These are phyloP conservation scores for Penicillium sclerotiorum DNA, from an alignment of 2,329 filamentous ascomycete species.

Conservation along the genomic window DNA sequence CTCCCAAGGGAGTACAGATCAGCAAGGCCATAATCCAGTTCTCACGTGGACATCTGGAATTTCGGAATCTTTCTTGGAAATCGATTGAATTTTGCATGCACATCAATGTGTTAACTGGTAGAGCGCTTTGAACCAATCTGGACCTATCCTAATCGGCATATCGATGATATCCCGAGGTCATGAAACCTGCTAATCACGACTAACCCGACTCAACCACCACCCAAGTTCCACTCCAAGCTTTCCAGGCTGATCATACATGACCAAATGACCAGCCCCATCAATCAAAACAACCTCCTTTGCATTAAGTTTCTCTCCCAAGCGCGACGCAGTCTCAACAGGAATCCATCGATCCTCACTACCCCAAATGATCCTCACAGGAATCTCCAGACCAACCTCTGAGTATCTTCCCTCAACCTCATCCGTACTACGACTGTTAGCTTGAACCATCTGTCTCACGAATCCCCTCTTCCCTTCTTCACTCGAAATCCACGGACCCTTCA, in stretches of 20 bases:
- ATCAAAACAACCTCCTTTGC: slow-evolving; percentile 31
- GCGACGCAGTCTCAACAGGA: slow-evolving; percentile 41
- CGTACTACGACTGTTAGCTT: slow-evolving; percentile 35
- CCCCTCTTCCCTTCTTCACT: slow-evolving; percentile 31
- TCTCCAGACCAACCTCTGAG: slow-evolving; percentile 34
- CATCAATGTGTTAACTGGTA: too few species aligned
- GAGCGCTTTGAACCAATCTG: too few species aligned
- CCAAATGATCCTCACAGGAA: slow-evolving; percentile 50
- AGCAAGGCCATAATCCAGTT: not conserved
- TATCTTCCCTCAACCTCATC: slow-evolving; percentile 45
- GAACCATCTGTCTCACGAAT: slow-evolving; percentile 47
- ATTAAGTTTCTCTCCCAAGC: slow-evolving; percentile 33
- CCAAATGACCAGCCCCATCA: slow-evolving; percentile 48
- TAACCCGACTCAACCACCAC: slow-evolving; percentile 14
- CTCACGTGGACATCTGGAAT: too few species aligned
- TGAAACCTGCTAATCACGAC: too few species aligned
- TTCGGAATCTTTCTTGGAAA: too few species aligned
- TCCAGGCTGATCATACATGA: slow-evolving; percentile 49
- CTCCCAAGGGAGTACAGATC: not conserved
- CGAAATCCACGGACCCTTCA: slow-evolving; percentile 41
- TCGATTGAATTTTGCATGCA: too few species aligned
- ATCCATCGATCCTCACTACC: slow-evolving; percentile 50
- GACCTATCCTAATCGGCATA: too few species aligned
- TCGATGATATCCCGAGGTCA: too few species aligned
- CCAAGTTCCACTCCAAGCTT: slow-evolving; percentile 41